Evolutionary conservation across 2,329 filamentous ascomycete genomes (phyloP), one percentile per base, ranked within the genome.

Genomic region (Talaromyces atroroseus): DNA sequence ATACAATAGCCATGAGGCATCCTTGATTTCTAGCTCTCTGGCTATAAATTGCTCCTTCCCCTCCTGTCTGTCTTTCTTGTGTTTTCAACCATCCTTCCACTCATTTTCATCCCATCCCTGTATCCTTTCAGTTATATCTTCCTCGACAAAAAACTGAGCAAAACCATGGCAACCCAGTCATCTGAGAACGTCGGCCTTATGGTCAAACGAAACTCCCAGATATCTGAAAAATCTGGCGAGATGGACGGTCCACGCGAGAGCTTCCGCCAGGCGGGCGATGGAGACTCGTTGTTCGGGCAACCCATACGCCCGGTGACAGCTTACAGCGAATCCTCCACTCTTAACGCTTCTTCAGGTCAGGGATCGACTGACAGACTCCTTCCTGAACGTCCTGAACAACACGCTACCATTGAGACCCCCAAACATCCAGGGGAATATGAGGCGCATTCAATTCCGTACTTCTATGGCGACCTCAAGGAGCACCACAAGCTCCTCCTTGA

Each of bases 41-140:
- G 38, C 21, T 52, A 52, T 52, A 52, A 52, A 52, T 52, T 45
- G 11, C 7, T 4, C n/a, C 36, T 52, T 45, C 36, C 20, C 18
- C 38, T 21, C 49, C 16, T 44, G 16, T 44, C 36, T 18, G 10
- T 32, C 2, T n/a, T n/a, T n/a, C n/a, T n/a, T 12, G 2, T 3
- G 10, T 32, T 52, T 5, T 18, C 18, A 12, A 26, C 21, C 24
- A 34, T 26, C 34, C 16, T 23, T 23, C 47, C 12, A 36, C 32
- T 36, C 32, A 3, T 36, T 36, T 12, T 36, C 26, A 29, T 29
- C 6, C 26, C 5, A n/a, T 16, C 5, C 32, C 14, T 16, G 3
- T 2, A 36, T 3, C 5, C 3, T 16, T 36, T 10, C 4, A 16
- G 16, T 2, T 36, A 16, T 6, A 36, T 36, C 32, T 14, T 8